Base-by-base conservation (phyloP, 768 basidiomycete genomes). In the Lactarius tabidus region DNA sequence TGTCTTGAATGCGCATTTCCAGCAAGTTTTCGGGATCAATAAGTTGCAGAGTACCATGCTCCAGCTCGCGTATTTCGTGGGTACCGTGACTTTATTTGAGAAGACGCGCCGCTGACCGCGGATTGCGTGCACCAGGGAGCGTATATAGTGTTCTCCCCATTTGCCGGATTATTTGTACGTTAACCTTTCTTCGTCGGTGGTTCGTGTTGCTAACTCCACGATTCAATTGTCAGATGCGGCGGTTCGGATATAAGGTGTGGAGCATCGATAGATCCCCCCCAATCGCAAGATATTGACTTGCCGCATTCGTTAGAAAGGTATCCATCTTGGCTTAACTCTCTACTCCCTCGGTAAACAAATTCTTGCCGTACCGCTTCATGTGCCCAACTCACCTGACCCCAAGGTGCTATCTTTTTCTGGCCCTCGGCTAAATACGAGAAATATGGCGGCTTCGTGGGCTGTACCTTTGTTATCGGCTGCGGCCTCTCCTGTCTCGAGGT, bases 391-490 rank as follows among this genome's bases (percentile, higher is more conserved):
- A 39, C 39, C 28, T 38, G 8, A 53, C 66, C 38, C 38, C 67
- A 48, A 77, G 89, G 90, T 57, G 89, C 89, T 28, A 80, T 91
- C 67, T 85, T 89, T 74, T 91, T 90, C 79, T 90, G 89, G 89
- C 87, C 88, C 20, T 87, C 85, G 48, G 88, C 89, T 41, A 84
- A 81, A 70, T 90, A 80, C 71, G 77, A 78, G 60, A 84, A 81
- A 70, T 91, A 88, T 64, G 85, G 84, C 35, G 89, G 88, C 26
- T 90, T 91, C 71, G 86, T 91, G 36, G 85, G 85, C 29, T 86
- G 85, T 72, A 90, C 89, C 1, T 88, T 86, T 71, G 82, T 88
- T 56, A 88, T 86, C 59, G 85, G 85, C 2, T 87, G 85, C 67
- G 90, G 90, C 45, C 80, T 91, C 8, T 79, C 83, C 12, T 82